A percentile compares a stretch with the other conserved stretches of the same genome.
Evolutionary conservation across 805 yeast species (phyloP).

Genomic region (Suhomyces tanzawaensis): DNA sequence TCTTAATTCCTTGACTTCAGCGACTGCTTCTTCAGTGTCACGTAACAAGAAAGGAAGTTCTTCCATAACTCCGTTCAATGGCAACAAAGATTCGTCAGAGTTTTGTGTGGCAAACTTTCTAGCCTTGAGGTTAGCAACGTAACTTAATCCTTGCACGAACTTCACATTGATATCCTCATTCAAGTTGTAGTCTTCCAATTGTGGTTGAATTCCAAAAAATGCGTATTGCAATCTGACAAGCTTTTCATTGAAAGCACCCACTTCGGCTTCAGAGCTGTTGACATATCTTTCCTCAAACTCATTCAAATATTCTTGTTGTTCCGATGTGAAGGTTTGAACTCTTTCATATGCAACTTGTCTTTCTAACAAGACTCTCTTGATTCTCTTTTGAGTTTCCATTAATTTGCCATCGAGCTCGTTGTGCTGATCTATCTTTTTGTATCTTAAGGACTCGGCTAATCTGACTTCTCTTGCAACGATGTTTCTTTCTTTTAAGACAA

Average conservation of each 20-base stretch:
- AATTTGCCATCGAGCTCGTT: conserved; percentile 40
- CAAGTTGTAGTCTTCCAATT: conserved; percentile 53
- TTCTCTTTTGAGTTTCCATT: conserved; percentile 45
- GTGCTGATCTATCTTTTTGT: conserved; percentile 31
- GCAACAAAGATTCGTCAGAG: conserved; percentile 21
- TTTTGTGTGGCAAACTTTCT: conserved; percentile 30
- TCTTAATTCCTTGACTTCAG: conserved; percentile 49
- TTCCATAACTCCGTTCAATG: conserved; percentile 41
- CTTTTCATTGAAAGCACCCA: conserved; percentile 54
- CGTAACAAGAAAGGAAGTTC: conserved; percentile 40
- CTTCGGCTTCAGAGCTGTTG: conserved; percentile 50
- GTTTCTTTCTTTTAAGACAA: conserved; percentile 80
- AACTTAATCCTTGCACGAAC: conserved; percentile 64
- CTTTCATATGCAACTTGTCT: conserved; percentile 69
- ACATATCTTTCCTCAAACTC: conserved; percentile 62
- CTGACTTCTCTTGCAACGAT: conserved; percentile 71
- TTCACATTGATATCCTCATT: conserved; percentile 48
- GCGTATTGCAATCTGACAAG: conserved; percentile 79
- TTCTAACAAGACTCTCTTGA: conserved; percentile 84
- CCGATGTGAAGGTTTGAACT: conserved; percentile 47
- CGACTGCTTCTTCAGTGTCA: conserved; percentile 39
- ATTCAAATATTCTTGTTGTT: conserved; percentile 47
- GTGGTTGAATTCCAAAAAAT: conserved; percentile 78
- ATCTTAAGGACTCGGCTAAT: conserved; percentile 40
- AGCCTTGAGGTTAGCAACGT: conserved; percentile 66